phyloP scores from a whole-genome alignment of 164 flowering plant genomes.

The Berberis vulgaris region DNA sequence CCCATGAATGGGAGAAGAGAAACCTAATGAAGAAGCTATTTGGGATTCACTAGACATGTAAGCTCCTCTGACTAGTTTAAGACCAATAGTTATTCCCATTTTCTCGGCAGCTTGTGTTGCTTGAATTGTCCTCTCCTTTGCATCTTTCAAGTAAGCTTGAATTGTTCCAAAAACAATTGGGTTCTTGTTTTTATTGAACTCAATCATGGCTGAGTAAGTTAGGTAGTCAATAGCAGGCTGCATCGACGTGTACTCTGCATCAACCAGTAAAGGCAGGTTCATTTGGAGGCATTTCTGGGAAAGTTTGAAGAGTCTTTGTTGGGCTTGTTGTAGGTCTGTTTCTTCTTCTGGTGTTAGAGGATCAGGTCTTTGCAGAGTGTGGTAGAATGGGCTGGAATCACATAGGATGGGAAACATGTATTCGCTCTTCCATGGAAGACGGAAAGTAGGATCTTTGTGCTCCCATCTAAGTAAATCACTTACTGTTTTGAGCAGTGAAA shows the following conservation, averaged over 20 bases:
- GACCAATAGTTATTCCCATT: too few relatives aligned
- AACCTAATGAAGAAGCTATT: too few relatives aligned
- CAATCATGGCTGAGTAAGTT: conserved; percentile 44
- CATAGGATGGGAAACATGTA: conserved; percentile 39
- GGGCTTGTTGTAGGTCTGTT: conserved; percentile 39
- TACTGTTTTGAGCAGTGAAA: conserved; percentile 40
- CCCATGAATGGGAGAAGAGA: too few relatives aligned
- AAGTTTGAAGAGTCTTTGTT: conserved; percentile 37
- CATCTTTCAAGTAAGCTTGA: conserved; percentile 77
- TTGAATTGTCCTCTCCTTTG: conserved; percentile 35
- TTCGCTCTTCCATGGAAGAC: conserved; percentile 75
- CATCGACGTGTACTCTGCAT: conserved; percentile 72
- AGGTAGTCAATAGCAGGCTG: conserved; percentile 90
- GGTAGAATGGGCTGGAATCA: conserved; percentile 63
- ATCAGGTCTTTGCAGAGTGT: conserved; percentile 45
- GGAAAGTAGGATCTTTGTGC: conserved; percentile 39
- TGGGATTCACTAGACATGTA: too few relatives aligned
- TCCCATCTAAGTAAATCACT: conserved; percentile 85
- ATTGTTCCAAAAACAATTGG: conserved; percentile 63
- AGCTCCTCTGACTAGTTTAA: too few relatives aligned
- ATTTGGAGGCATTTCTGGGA: conserved; percentile 35
- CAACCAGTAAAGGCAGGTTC: conserved; percentile 48
- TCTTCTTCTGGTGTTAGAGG: conserved; percentile 63
- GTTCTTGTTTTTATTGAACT: conserved; percentile 23
- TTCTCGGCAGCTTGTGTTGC: too few relatives aligned